Evolutionary conservation across 352 stramenopile species (phyloP).

Genomic region (Phytophthora europaea): DNA sequence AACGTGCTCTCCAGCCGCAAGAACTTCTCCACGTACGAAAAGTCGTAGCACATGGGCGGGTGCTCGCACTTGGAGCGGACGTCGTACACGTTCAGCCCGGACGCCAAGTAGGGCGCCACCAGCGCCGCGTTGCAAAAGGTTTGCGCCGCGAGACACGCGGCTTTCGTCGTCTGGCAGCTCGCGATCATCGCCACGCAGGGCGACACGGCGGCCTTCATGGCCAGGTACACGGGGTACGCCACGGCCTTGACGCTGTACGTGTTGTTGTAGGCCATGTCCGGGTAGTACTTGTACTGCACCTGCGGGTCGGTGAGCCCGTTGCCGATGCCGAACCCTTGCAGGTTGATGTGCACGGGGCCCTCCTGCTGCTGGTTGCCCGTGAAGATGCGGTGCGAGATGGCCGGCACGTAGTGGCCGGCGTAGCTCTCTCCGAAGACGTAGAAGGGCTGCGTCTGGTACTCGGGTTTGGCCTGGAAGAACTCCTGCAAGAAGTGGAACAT

Average conservation of each 20-base stretch:
- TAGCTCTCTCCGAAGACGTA: conserved; percentile 96
- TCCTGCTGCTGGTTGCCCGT: conserved; percentile 72
- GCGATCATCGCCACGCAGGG: conserved; percentile 85
- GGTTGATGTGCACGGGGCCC: conserved; percentile 81
- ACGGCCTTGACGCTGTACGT: conserved; percentile 83
- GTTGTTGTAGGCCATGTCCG: conserved; percentile 94
- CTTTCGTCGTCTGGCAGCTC: conserved; percentile 84
- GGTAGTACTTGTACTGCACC: conserved; percentile 89
- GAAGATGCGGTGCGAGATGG: conserved; percentile 83
- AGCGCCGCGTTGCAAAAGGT: conserved; percentile 92
- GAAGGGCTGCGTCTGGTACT: conserved; percentile 93
- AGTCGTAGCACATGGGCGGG: conserved; percentile 96
- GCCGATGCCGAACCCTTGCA: conserved; percentile 95
- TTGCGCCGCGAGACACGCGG: conserved; percentile 87
- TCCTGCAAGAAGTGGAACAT: conserved; percentile 97
- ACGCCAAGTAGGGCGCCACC: conserved; percentile 59
- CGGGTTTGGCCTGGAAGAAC: conserved; percentile 92
- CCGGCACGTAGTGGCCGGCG: conserved; percentile 95
- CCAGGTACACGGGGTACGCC: conserved; percentile 66
- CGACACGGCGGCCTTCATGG: conserved; percentile 73
- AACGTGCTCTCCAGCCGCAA: conserved; percentile 84
- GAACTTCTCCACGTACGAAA: conserved; percentile 93
- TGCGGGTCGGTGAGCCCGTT: conserved; percentile 97
- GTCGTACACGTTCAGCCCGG: conserved; percentile 89
- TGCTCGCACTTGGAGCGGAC: conserved; percentile 93